Conservation (phyloP, 345 rosid genomes). For the Eucalyptus urophylla region DNA sequence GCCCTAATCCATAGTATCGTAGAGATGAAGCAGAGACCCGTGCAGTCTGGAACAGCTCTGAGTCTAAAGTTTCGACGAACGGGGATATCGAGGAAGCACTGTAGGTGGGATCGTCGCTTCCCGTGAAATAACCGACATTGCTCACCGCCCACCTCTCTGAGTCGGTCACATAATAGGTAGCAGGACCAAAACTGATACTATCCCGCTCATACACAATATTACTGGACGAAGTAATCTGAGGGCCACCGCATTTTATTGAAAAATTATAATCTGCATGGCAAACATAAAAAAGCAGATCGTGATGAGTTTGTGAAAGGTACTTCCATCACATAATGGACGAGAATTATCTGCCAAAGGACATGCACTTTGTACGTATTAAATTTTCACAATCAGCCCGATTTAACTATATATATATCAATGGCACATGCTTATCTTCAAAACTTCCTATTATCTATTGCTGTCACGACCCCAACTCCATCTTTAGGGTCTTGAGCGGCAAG, state of each 20-base stretch:
- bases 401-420: too few relatives aligned
- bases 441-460: accelerated
- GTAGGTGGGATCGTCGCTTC: too few relatives aligned
- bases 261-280: constrained; percentile 36
- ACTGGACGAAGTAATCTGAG: constrained; percentile 16
- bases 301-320: not conserved
- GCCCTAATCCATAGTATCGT: too few relatives aligned
- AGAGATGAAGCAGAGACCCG: too few relatives aligned
- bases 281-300: not conserved
- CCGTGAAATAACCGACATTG: constrained; percentile 31
- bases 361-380: not conserved
- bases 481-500: too few relatives aligned
- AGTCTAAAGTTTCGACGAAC: too few relatives aligned
- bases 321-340: not conserved
- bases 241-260: constrained; percentile 59
- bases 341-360: not conserved
- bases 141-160: constrained; percentile 33
- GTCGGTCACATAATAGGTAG: constrained; percentile 34
- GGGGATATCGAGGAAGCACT: too few relatives aligned
- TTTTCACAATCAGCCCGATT: not conserved
- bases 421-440: not conserved
- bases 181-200: constrained; percentile 33
- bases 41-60: too few relatives aligned
- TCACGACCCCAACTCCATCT: too few relatives aligned
- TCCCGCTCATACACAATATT: constrained; percentile 32